Conservation (phyloP, 2,329 filamentous ascomycete genomes). For the Hypoxylon sp. region DNA sequence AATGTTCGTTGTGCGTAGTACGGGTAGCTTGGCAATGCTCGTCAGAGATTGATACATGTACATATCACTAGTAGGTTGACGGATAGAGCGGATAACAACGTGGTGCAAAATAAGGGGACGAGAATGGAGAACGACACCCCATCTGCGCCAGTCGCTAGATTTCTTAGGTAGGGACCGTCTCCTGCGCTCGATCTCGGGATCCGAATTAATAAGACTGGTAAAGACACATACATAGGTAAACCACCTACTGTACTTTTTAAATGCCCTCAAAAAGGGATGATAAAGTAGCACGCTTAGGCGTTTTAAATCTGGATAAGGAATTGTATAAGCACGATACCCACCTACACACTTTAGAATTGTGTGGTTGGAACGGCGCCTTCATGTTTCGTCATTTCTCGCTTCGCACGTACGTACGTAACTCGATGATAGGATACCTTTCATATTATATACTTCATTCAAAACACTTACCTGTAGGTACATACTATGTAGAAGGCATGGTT, state of each 20-base stretch:
- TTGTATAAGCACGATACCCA: constrained; percentile 26
- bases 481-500: not conserved
- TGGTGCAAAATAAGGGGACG: constrained; percentile 39
- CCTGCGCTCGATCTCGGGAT: constrained; percentile 14
- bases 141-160: constrained; percentile 22
- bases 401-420: not conserved
- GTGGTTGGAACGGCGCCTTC: constrained; percentile 15
- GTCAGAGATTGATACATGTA: constrained; percentile 27
- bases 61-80: constrained; percentile 14
- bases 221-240: no score
- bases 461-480: not conserved
- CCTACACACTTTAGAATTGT: constrained; percentile 25
- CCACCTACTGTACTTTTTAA: not conserved
- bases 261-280: not conserved
- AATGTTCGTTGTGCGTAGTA: constrained; percentile 29
- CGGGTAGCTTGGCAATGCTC: constrained; percentile 24
- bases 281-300: constrained; percentile 5
- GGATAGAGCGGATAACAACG: constrained; percentile 34
- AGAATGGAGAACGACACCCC: constrained; percentile 34
- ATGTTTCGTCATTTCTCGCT: constrained; percentile 11
- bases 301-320: constrained; percentile 1
- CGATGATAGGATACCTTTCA: not conserved
- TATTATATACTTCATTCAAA: not conserved
- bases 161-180: constrained; percentile 12
- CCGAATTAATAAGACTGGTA: no score